Conservation (phyloP, 2,329 filamentous ascomycete genomes). For the Elsinoe fawcettii region DNA sequence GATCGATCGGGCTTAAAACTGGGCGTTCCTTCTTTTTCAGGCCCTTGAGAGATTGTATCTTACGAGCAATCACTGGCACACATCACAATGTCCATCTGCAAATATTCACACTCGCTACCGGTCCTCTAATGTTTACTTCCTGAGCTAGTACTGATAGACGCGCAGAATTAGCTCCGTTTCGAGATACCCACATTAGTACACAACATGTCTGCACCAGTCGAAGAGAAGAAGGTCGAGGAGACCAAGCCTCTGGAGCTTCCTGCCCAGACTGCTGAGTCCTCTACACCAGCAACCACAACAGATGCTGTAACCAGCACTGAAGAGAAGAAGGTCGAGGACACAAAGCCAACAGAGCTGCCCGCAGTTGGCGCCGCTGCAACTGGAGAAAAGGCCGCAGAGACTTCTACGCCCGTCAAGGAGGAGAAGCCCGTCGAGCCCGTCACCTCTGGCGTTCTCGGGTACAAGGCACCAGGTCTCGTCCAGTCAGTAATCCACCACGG, state of each 20-base stretch:
- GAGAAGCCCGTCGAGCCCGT: conserved; percentile 55
- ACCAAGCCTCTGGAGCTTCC: conserved; percentile 27
- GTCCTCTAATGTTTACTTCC: conserved; percentile 7
- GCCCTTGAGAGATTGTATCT: background rate
- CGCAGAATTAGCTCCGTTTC: conserved; percentile 10
- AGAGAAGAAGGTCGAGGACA: conserved; percentile 21
- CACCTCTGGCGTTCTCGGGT: conserved; percentile 75
- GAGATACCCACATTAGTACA: conserved; percentile 15
- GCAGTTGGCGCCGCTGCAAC: conserved; percentile 25
- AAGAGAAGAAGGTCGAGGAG: conserved; percentile 19
- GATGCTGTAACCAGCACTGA: conserved; percentile 30
- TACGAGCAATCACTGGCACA: background rate
- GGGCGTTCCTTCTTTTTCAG: background rate
- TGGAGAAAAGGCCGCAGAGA: conserved; percentile 32
- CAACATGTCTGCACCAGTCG: conserved; percentile 14
- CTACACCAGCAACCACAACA: conserved; percentile 34
- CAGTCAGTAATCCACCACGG: conserved; percentile 57
- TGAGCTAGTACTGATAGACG: conserved; percentile 10
- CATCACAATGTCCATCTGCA: background rate
- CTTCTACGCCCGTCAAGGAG: conserved; percentile 37
- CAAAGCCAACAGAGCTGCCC: conserved; percentile 27
- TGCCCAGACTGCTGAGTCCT: conserved; percentile 29
- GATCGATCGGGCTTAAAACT: background rate
- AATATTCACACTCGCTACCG: background rate
- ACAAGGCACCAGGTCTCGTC: conserved; percentile 83